Evolutionary conservation across 495 filamentous ascomycete species (phyloP).

Genomic region (Aspergillus affinis): DNA sequence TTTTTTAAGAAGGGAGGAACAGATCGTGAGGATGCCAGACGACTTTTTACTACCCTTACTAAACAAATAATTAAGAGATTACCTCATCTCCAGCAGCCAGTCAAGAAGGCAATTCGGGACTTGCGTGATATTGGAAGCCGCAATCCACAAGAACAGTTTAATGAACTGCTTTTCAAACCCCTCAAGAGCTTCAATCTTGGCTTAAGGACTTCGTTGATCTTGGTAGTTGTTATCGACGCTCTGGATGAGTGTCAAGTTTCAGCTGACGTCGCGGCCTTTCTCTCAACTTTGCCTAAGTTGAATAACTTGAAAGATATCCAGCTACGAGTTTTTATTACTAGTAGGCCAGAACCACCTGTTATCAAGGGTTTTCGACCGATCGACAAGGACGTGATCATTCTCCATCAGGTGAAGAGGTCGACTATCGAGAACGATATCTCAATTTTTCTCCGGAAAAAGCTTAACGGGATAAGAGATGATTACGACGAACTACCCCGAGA

Average conservation of each 20-base stretch:
- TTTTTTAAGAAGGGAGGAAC: conserved; percentile 54
- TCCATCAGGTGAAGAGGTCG: too few relatives aligned
- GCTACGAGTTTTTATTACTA: conserved; percentile 42
- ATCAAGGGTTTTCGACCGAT: conserved; percentile 30
- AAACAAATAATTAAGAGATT: conserved; percentile 35
- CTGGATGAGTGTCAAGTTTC: conserved; percentile 55
- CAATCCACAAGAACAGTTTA: conserved; percentile 54
- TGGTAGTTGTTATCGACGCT: conserved; percentile 53
- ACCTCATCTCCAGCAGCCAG: conserved; percentile 22
- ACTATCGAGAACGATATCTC: too few relatives aligned
- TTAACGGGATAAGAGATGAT: too few relatives aligned
- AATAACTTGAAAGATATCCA: too few relatives aligned
- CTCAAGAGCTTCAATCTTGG: conserved; percentile 23
- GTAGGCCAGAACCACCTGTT: conserved; percentile 48
- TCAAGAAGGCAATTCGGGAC: conserved; percentile 32
- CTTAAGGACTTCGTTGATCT: conserved; percentile 23
- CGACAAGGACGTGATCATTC: too few relatives aligned
- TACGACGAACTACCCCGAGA: conserved; percentile 24
- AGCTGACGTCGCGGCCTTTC: too few relatives aligned
- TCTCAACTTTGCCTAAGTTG: too few relatives aligned
- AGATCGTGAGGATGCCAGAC: conserved; percentile 38
- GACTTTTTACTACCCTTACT: conserved; percentile 47
- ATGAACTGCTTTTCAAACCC: conserved; percentile 47
- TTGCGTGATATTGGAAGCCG: too few relatives aligned
- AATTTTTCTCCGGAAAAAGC: too few relatives aligned